Evolutionary conservation across 2,329 filamentous ascomycete species (phyloP).

Genomic region (Curvularia verruculosa): DNA sequence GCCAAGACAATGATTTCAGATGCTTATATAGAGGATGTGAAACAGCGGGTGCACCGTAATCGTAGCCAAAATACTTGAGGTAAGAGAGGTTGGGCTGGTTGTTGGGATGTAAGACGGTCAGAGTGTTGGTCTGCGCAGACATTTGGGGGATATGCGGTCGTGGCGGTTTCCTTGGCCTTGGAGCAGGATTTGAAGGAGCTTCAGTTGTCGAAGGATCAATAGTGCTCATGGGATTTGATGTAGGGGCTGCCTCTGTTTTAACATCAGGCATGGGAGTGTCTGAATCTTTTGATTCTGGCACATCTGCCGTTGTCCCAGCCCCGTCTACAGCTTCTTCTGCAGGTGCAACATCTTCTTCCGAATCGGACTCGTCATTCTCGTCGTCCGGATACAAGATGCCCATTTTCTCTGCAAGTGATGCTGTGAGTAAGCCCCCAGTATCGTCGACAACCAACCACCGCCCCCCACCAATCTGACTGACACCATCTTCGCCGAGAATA

Average conservation of each 20-base stretch:
- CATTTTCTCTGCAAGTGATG: slow-evolving; percentile 87
- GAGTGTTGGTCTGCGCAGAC: slow-evolving; percentile 73
- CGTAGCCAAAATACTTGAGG: slow-evolving; percentile 88
- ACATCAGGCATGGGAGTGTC: slow-evolving; percentile 16
- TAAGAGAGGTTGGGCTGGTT: slow-evolving; percentile 86
- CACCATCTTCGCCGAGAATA: slow-evolving; percentile 37
- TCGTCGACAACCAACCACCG: slow-evolving; percentile 88
- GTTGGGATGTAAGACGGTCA: slow-evolving; percentile 81
- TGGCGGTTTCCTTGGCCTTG: slow-evolving; percentile 35
- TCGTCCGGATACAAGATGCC: slow-evolving; percentile 69
- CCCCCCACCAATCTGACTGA: slow-evolving; percentile 55
- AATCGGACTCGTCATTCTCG: slow-evolving; percentile 37
- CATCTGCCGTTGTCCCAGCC: slow-evolving; percentile 2
- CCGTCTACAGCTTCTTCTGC: slow-evolving; percentile 8
- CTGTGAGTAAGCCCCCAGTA: slow-evolving; percentile 80
- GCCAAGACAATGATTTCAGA: slow-evolving; percentile 85
- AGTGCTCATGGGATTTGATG: slow-evolving; percentile 5
- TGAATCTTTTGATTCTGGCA: not conserved
- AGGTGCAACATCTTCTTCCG: slow-evolving; percentile 5
- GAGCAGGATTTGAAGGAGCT: slow-evolving; percentile 29
- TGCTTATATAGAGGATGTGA: slow-evolving; percentile 81
- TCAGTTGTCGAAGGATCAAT: slow-evolving; percentile 6
- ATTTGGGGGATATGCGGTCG: slow-evolving; percentile 58
- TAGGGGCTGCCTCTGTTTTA: slow-evolving; percentile 23
- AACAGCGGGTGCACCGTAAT: slow-evolving; percentile 66